Evolutionary conservation across 2,329 filamentous ascomycete genomes (phyloP).

Genomic region (Aspergillus alliaceus): DNA sequence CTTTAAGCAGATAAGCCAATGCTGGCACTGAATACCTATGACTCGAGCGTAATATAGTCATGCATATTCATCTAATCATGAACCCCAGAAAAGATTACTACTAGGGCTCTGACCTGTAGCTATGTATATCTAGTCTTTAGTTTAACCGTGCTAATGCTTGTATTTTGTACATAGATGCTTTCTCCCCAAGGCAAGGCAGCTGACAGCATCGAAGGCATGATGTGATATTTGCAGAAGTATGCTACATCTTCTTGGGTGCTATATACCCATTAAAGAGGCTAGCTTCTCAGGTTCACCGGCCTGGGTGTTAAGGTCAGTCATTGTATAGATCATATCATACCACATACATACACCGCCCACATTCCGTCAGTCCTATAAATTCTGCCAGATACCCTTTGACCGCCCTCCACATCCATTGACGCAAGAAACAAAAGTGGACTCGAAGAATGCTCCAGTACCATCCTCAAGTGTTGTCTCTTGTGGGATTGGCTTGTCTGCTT

Average conservation of each 20-base stretch:
- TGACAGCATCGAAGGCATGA: neutral
- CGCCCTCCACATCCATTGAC: slow-evolving; percentile 10
- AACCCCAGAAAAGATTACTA: neutral
- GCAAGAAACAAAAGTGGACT: slow-evolving; percentile 7
- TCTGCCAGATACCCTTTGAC: slow-evolving; percentile 6
- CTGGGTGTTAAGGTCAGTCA: no score
- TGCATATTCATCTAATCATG: neutral
- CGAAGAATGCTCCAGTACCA: neutral
- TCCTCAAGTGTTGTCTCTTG: neutral
- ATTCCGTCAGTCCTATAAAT: neutral
- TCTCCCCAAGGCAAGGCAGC: neutral
- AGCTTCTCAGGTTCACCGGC: no score
- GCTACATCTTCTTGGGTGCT: no score
- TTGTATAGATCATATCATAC: no score
- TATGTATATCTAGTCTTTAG: neutral
- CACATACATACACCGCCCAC: neutral
- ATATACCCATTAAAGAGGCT: no score
- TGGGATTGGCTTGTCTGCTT: neutral
- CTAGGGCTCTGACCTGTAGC: neutral
- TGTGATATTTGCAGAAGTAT: neutral
- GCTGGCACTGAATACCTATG: neutral
- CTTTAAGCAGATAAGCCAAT: neutral
- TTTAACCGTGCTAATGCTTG: neutral
- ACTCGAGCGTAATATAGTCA: neutral
- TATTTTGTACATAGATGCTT: neutral